Evolutionary conservation across 192 early-diverging fungal genomes (phyloP).

Genomic region (Umbelopsis ramanniana): DNA sequence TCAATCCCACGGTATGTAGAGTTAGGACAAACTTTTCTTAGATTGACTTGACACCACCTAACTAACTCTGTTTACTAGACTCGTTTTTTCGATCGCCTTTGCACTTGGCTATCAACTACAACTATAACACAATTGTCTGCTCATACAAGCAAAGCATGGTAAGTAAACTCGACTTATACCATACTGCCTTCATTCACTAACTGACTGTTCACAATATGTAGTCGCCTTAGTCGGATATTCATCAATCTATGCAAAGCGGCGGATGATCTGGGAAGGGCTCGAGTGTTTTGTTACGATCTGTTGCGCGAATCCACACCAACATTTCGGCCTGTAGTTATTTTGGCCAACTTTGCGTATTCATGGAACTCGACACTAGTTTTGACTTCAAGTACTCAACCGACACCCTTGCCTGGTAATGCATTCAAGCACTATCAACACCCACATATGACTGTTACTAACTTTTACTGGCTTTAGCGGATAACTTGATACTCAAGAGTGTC

Average conservation of each 20-base stretch:
- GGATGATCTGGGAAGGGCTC: background rate
- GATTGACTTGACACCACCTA: background rate
- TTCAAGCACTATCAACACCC: background rate
- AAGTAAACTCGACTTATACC: background rate
- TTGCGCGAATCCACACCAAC: background rate
- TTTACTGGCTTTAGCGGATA: background rate
- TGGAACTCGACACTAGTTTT: background rate
- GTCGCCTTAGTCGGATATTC: slow-evolving; percentile 1
- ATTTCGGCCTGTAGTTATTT: background rate
- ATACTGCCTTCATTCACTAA: background rate
- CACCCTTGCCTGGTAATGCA: background rate
- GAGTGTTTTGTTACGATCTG: background rate
- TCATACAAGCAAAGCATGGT: background rate
- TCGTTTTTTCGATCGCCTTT: background rate
- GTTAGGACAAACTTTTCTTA: background rate
- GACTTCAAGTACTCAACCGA: background rate
- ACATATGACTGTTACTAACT: background rate
- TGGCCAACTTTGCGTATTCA: slow-evolving; percentile 14
- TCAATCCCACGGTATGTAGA: background rate
- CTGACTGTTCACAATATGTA: background rate
- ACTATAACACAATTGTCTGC: background rate
- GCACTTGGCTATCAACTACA: background rate
- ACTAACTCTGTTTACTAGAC: background rate
- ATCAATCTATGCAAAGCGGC: slow-evolving; percentile 13
- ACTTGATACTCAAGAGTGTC: background rate